phyloP scores from a whole-genome alignment of 495 filamentous ascomycete species.

The Hyaloscypha bicolor region DNA sequence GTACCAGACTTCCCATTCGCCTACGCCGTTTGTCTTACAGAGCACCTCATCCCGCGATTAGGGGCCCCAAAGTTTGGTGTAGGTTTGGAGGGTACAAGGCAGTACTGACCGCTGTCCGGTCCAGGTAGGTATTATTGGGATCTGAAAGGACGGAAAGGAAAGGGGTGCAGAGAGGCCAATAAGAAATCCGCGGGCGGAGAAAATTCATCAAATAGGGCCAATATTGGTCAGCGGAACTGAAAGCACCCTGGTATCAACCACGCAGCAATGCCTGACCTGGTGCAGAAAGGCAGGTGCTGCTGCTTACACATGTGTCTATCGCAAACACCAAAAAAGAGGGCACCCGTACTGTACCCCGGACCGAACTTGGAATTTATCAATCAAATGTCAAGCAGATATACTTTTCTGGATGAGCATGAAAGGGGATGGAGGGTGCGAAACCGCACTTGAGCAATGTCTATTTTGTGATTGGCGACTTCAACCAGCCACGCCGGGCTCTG shows the following conservation, averaged over 20 bases:
- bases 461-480: background rate
- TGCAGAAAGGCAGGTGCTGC: background rate
- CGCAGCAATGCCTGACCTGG: background rate
- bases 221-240: background rate
- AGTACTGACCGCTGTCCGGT: background rate
- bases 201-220: conserved; percentile 9
- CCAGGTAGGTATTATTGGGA: background rate
- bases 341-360: too few relatives aligned
- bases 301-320: background rate
- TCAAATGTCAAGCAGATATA: background rate
- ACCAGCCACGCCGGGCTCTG: background rate
- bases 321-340: background rate
- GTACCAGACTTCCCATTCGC: background rate
- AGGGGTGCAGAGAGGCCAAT: background rate
- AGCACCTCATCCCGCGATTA: conserved; percentile 1
- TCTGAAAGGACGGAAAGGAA: background rate
- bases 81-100: background rate
- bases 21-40: background rate
- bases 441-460: background rate
- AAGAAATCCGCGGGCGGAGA: background rate
- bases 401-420: background rate
- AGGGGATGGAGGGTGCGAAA: background rate
- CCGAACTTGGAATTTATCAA: background rate
- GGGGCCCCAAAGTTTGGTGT: background rate
- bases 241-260: background rate